Evolutionary conservation across 2,329 filamentous ascomycete species (phyloP), one percentile per base, ranked within the genome.

Genomic region (Aspergillus vadensis): DNA sequence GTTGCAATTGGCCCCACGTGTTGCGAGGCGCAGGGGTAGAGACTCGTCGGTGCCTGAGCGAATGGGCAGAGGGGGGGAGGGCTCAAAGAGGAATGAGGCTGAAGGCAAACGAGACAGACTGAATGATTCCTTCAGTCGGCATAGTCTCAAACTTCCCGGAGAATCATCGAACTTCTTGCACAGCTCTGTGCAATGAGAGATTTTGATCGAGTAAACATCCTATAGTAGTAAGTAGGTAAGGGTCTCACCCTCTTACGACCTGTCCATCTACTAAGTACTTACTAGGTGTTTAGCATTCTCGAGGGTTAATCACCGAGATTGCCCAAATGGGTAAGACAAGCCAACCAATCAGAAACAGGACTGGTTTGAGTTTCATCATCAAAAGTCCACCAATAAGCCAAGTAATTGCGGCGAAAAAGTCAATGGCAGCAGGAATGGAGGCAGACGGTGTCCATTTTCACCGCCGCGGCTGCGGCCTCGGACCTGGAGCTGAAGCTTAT

Each of bases 1-100:
- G 50, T 57, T 43, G 50, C 54, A 27, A 60, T 50, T 38, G 49
- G 58, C 55, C 61, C 61, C 61, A 61, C 58, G 58, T 61, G 61
- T 55, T 63, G 54, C 39, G 61, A 50, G 54, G 19, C 39, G 53
- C 61, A 56, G 58, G 50, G 61, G 60, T 47, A 41, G 53, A n/a
- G 44, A 53, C 19, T 19, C 19, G 27, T 32, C 49, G 51, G 39
- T 53, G 32, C 19, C 51, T 44, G 47, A 50, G 44, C 23, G 44
- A 50, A 32, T 27, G 47, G 30, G 30, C 7, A 27, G 47, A 30
- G n/a, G 27, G 8, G 21, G 21, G 25, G 25, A 7, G 47, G 25
- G 25, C 47, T 12, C n/a, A 3, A 17, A 23, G 25, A 49, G 6
- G 44, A 32, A 50, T 15, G 27, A 43, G n/a, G 39, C 38, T 23